These are phyloP conservation scores for Lentinula lateritia DNA, from an alignment of 768 basidiomycete species.

Conservation along the genomic window DNA sequence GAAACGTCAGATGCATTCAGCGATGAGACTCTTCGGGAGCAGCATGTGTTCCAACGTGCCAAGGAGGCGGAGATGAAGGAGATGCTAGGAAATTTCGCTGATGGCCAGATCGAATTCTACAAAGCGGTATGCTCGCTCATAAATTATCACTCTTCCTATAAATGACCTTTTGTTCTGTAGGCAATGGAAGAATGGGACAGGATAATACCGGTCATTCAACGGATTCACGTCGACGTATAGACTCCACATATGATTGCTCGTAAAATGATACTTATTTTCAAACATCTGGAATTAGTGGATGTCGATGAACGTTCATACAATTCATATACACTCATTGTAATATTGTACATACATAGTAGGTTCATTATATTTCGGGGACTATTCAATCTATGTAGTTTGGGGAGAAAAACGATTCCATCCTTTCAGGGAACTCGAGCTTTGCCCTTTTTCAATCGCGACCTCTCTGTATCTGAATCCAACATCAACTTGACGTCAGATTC, in stretches of 20 bases:
- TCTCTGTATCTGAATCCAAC: neutral
- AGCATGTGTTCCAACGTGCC: constrained; percentile 80
- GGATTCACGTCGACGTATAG: constrained; percentile 90
- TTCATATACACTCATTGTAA: constrained; percentile 2
- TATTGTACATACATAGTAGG: neutral
- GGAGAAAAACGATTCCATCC: neutral
- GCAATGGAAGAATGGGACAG: constrained; percentile 98
- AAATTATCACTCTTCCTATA: neutral
- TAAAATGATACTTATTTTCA: neutral
- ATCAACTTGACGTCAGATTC: constrained; percentile 69
- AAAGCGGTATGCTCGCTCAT: constrained; percentile 51
- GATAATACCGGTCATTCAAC: constrained; percentile 89
- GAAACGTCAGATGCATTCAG: constrained; percentile 97
- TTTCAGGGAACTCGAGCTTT: neutral
- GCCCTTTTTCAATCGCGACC: constrained; percentile 11
- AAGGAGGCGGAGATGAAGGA: constrained; percentile 98
- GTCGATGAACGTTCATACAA: neutral
- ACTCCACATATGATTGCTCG: neutral
- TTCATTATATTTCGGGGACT: neutral
- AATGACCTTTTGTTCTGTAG: constrained; percentile 29
- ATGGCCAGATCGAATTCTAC: constrained; percentile 95
- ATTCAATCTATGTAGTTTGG: neutral
- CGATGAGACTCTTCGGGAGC: constrained; percentile 89
- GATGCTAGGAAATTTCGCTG: constrained; percentile 81
- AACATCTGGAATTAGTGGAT: constrained; percentile 6